Evolutionary conservation across 2,329 filamentous ascomycete species (phyloP), one percentile per base, ranked within the genome.

Genomic region (Fusarium armeniacum): DNA sequence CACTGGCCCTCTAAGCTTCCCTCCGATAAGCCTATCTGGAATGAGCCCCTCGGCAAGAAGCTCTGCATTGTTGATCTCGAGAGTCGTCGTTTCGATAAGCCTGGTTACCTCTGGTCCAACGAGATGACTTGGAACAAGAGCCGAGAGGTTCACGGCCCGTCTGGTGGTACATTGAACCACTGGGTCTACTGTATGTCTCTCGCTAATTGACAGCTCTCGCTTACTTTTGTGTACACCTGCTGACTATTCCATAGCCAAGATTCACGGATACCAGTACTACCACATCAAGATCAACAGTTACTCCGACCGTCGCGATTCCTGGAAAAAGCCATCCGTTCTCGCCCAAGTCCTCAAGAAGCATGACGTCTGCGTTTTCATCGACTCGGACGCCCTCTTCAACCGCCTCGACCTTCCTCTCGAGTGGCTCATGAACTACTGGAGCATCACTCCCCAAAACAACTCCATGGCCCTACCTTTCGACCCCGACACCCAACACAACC

Each of bases 381-480:
- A 83, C 66, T 83, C 81, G 2, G 82, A 83, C 59, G 81, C 81
- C 72, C 78, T 83, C 63, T 83, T 83, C 73, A 71, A 78, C 50
- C 75, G 78, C 45, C 79, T 83, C 54, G 80, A 83, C 43, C 74
- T 83, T 3, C 82, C 82, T n/a, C 77, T 83, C 18, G 82, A 83
- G 73, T 83, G 82, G 82, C 74, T 83, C 49, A 77, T 83, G 75
- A 83, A 83, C 75, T 83, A 82, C 77, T 83, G 82, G 82, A 70
- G 78, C 47, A 75, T 83, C 24, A 74, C 77, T 57, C 76, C 78
- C 33, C 67, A 77, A 10, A 78, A 73, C 60, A 81, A 81, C 75
- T 81, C 82, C 18, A 75, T 83, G 32, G 80, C 81, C 35, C 77
- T 83, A n/a, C 80, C 82, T 28, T 68, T 76, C 33, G 82, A 83